Percentiles rank a stretch among this genome's conserved stretches.
phyloP scores from a whole-genome alignment of 2,329 filamentous ascomycete genomes.

The Trichoderma guizhouense region DNA sequence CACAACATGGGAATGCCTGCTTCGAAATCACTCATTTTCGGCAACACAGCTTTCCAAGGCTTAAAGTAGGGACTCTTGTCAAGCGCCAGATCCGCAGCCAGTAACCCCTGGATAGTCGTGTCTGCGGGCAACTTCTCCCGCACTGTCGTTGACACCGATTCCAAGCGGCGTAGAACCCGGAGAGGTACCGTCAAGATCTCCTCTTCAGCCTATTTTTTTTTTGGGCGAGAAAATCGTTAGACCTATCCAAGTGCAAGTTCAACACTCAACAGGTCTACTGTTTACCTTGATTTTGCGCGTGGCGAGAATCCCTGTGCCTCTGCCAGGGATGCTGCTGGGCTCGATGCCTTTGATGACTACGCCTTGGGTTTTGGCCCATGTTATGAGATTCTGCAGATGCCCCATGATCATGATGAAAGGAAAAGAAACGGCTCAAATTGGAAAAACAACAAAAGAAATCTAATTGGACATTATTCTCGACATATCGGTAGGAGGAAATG shows the following conservation, averaged over 20 bases:
- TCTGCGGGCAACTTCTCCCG: slow-evolving; percentile 48
- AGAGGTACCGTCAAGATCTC: slow-evolving; percentile 64
- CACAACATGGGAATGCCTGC: slow-evolving; percentile 42
- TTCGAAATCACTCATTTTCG: slow-evolving; percentile 57
- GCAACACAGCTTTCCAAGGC: slow-evolving; percentile 66
- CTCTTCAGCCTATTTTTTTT: slow-evolving; percentile 42
- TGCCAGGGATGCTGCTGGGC: slow-evolving; percentile 61
- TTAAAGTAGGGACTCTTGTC: slow-evolving; percentile 46
- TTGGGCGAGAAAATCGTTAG: background rate
- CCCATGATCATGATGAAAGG: slow-evolving; percentile 5
- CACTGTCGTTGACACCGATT: slow-evolving; percentile 56
- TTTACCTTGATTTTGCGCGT: slow-evolving; percentile 59
- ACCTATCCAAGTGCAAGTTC: background rate
- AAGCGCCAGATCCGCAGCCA: slow-evolving; percentile 66
- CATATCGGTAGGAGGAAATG: background rate
- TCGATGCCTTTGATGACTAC: slow-evolving; percentile 56
- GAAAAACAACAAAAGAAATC: background rate
- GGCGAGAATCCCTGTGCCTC: slow-evolving; percentile 71
- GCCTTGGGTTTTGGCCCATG: slow-evolving; percentile 13
- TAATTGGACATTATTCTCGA: background rate
- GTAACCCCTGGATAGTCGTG: slow-evolving; percentile 65
- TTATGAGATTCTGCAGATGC: slow-evolving; percentile 5
- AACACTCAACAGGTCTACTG: background rate
- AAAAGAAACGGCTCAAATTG: background rate
- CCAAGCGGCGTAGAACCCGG: slow-evolving; percentile 60